Conservation (phyloP, 805 yeast species). For the Pichia ethanolica region DNA sequence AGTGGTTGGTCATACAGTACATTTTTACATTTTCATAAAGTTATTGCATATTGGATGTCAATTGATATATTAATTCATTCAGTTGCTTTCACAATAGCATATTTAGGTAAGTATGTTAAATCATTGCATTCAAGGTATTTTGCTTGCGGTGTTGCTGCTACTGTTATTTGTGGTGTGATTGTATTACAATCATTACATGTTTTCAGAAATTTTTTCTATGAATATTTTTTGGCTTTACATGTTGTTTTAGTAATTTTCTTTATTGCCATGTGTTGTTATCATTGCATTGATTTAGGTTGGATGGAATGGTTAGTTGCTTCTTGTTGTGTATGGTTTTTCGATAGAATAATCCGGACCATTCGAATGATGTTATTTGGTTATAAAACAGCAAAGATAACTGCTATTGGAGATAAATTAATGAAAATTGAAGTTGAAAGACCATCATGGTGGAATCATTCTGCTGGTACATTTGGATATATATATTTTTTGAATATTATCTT, state of each 20-base stretch:
- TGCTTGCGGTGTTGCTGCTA: constrained; percentile 32
- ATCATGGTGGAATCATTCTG: constrained; percentile 37
- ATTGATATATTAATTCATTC: constrained; percentile 35
- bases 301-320: constrained; percentile 30
- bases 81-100: constrained; percentile 15
- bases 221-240: constrained; percentile 49
- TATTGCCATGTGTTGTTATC: constrained; percentile 50
- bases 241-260: constrained; percentile 46
- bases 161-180: constrained; percentile 36
- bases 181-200: constrained; percentile 41
- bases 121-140: constrained; percentile 12
- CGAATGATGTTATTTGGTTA: constrained; percentile 18
- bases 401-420: constrained; percentile 6
- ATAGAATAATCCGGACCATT: constrained; percentile 39
- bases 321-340: constrained; percentile 44
- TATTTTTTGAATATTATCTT: constrained; percentile 46
- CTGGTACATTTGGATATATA: constrained; percentile 53
- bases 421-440: constrained; percentile 35
- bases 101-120: constrained; percentile 6
- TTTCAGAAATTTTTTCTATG: constrained; percentile 51
- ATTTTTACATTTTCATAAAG: constrained; percentile 50
- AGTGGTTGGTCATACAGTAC: constrained; percentile 37
- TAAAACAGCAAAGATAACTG: constrained; percentile 12
- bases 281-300: constrained; percentile 35
- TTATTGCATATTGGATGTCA: constrained; percentile 37